phyloP scores from a whole-genome alignment of 1,284 basidiomycete genomes.

The Tilletia caries region DNA sequence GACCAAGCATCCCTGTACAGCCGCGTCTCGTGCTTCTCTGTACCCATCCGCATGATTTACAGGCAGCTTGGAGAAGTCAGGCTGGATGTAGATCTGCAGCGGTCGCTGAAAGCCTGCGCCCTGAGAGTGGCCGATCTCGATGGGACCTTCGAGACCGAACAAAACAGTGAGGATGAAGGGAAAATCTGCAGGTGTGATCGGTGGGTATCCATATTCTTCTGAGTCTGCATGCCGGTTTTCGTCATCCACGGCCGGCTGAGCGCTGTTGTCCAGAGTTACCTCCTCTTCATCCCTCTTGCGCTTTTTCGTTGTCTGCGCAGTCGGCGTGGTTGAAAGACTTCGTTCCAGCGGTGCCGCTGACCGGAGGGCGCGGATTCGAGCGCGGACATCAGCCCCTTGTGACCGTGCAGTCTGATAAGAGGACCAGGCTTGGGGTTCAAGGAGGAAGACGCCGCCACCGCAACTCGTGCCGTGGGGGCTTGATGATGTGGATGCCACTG shows the following conservation, averaged over 20 bases:
- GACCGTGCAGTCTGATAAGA: conserved; percentile 10
- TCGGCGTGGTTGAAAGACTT: background rate
- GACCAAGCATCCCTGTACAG: background rate
- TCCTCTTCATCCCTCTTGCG: background rate
- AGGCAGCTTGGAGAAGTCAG: background rate
- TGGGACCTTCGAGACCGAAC: conserved; percentile 8
- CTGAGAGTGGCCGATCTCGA: background rate
- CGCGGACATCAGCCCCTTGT: conserved; percentile 6
- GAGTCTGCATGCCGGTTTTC: background rate
- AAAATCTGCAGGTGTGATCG: background rate
- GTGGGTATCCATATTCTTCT: background rate
- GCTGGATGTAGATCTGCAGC: conserved; percentile 3
- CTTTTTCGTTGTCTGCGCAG: background rate
- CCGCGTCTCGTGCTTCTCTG: background rate
- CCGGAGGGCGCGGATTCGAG: background rate
- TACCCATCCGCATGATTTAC: background rate
- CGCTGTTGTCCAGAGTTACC: background rate
- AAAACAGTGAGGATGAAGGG: background rate
- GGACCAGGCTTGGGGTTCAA: conserved; percentile 8
- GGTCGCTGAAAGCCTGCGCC: conserved; percentile 2
- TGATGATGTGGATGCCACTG: background rate
- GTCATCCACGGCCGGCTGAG: background rate
- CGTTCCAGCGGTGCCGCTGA: background rate
- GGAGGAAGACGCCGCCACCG: conserved; percentile 1
- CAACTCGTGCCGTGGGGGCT: background rate